These are phyloP conservation scores for Penicillium soppii DNA, from an alignment of 495 filamentous ascomycete genomes.

Conservation along the genomic window DNA sequence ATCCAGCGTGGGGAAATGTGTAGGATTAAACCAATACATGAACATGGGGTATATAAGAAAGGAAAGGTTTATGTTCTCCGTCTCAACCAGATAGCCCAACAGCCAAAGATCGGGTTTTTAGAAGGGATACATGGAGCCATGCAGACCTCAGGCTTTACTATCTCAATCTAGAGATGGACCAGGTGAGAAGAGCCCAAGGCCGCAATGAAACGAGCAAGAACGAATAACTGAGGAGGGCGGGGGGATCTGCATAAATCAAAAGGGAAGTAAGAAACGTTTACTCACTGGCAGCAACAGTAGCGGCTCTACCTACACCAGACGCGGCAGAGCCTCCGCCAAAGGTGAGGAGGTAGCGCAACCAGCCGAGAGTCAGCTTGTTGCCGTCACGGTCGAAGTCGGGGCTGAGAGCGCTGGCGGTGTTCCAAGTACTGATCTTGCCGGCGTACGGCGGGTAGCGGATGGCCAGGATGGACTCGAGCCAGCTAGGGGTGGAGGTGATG, in stretches of 20 bases:
- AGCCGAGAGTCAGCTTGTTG: conserved; percentile 48
- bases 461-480: conserved; percentile 73
- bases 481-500: conserved; percentile 71
- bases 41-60: conserved; percentile 1
- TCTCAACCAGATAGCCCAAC: background rate
- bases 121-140: background rate
- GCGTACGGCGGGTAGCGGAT: conserved; percentile 81
- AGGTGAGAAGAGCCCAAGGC: background rate
- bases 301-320: conserved; percentile 40
- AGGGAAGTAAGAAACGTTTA: conserved; percentile 19
- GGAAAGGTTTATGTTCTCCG: background rate
- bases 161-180: background rate
- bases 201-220: background rate
- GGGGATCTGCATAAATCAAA: conserved; percentile 1
- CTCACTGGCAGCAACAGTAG: conserved; percentile 47
- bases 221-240: conserved; percentile 4
- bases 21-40: background rate
- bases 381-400: conserved; percentile 87
- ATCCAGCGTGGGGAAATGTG: background rate
- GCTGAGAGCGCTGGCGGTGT: conserved; percentile 53
- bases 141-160: background rate
- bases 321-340: conserved; percentile 45
- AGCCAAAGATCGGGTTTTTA: background rate
- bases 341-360: conserved; percentile 45
- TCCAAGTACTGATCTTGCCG: conserved; percentile 58